phyloP scores from a whole-genome alignment of 2,329 filamentous ascomycete species.

The Aspergillus aculeatus region DNA sequence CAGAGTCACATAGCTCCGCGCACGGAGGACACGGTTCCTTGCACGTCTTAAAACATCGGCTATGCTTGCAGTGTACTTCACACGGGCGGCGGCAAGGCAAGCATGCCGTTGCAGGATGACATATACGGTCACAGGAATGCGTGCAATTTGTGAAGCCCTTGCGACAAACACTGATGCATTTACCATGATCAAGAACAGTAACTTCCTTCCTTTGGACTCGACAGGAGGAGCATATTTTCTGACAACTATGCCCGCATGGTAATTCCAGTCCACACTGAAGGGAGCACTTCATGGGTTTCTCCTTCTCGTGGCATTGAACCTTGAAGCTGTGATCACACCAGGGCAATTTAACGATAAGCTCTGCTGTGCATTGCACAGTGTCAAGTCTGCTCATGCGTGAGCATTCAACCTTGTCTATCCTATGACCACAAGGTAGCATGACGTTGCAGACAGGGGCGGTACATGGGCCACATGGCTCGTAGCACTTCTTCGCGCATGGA shows the following conservation, averaged over 20 bases:
- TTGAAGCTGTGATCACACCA: slow-evolving; percentile 1
- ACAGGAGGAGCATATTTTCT: slow-evolving; percentile 4
- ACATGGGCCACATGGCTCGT: slow-evolving; percentile 12
- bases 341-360: not conserved
- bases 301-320: slow-evolving; percentile 2
- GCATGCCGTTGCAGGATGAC: slow-evolving; percentile 1
- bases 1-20: slow-evolving; percentile 15
- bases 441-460: not conserved
- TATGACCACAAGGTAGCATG: slow-evolving; percentile 10
- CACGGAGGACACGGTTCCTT: slow-evolving; percentile 18
- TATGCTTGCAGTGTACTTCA: slow-evolving; percentile 14
- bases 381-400: not conserved
- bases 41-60: slow-evolving; percentile 15
- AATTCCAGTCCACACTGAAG: not conserved
- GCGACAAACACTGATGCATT: slow-evolving; percentile 2
- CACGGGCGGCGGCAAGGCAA: slow-evolving; percentile 6
- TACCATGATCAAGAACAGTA: not conserved
- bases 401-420: slow-evolving; percentile 5
- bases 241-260: slow-evolving; percentile 7
- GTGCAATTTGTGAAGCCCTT: slow-evolving; percentile 3
- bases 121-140: slow-evolving; percentile 1
- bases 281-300: not conserved
- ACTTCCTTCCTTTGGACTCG: not conserved
- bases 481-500: slow-evolving; percentile 10
- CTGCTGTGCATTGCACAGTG: not conserved